phyloP scores from a whole-genome alignment of 2,329 filamentous ascomycete genomes.

The Phoma sp. region DNA sequence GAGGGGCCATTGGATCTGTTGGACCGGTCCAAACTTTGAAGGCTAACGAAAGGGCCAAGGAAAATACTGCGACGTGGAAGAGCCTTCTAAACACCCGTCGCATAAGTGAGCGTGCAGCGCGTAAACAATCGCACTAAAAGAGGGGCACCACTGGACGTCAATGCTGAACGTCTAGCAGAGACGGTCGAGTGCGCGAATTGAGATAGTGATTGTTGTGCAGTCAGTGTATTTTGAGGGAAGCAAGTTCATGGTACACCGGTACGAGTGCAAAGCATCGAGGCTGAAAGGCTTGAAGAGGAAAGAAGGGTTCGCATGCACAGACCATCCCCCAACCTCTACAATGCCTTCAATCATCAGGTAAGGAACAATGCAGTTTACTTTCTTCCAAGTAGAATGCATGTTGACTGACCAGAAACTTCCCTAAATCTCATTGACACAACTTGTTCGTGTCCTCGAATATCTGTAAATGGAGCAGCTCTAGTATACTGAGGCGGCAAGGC shows the following conservation, averaged over 20 bases:
- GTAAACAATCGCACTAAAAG: not conserved
- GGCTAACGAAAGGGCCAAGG: not conserved
- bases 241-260: not conserved
- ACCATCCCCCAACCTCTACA: not conserved
- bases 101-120: constrained; percentile 9
- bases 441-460: no score
- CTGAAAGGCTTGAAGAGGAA: not conserved
- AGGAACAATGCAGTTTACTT: no score
- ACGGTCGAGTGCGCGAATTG: no score
- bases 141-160: not conserved
- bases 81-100: not conserved
- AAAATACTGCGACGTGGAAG: not conserved
- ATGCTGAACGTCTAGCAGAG: not conserved
- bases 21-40: not conserved
- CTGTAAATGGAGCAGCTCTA: no score
- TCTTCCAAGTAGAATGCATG: no score
- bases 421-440: no score
- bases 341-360: no score
- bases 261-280: not conserved
- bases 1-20: constrained; percentile 49
- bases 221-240: no score
- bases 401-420: no score
- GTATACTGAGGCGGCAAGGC: no score
- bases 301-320: not conserved
- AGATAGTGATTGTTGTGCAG: no score